Evolutionary conservation across 306 rosid species (phyloP), one percentile per base, ranked within the genome.

Genomic region (Canavalia ensiformis): DNA sequence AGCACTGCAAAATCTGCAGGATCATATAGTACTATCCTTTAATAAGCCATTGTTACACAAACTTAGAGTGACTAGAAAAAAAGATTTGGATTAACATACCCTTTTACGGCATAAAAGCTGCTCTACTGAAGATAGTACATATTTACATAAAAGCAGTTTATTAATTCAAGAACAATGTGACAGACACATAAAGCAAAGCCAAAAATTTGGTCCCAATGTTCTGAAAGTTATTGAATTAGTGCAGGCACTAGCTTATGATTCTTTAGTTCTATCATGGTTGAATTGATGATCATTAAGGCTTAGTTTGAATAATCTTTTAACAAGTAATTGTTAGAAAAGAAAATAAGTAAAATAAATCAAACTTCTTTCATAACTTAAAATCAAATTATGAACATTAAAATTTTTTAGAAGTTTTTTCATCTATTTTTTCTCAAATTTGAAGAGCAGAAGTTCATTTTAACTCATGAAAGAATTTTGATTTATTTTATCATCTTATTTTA

Each of bases 1-100:
- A 91, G 82, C 98, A 93, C 79, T 96, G 99, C 83, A 93, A 87
- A 85, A 96, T 96, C 99, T 95, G 88, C 82, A 70, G 39, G 47
- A 83, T 58, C 49, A 66, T 74, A 67, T 49, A 55, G 13, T 54
- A 42, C 12, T 44, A 49, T 31, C 50, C 65, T 51, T 68, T 6
- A 70, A 30, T 1, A 62, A 66, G 62, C 18, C 46, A 10, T n/a
- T 12, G 25, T 44, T 52, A 82, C 50, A 34, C 59, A 81, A 28
- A 55, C 66, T 69, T 33, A 39, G 35, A 13, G 47, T 42, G 42
- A 64, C 59, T 29, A 44, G 4, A 35, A 59, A 69, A 63, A 62
- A 37, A 52, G 50, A 72, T 54, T 68, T 70, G 78, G 63, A 70
- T 75, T 76, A 64, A 58, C 80, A 75, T 56, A 64, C 65, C 66